Conservation (phyloP, 1,139 yeast species). For the Suhomyces maxii region DNA sequence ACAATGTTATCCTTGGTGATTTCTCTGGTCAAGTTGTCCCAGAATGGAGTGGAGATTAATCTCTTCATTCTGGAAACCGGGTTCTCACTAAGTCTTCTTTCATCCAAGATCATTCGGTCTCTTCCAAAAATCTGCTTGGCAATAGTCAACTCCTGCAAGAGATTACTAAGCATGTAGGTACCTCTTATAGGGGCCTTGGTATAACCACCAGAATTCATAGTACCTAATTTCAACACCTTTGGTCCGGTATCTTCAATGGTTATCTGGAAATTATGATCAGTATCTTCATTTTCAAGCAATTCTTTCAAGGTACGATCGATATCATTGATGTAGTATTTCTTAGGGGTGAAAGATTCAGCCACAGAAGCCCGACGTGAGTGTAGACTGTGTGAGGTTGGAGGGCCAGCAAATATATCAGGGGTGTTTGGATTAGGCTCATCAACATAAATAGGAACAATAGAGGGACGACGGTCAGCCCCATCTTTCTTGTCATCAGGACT, state of each 20-base stretch:
- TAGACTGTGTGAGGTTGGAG: background rate
- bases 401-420: background rate
- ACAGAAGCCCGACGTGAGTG: conserved; percentile 53
- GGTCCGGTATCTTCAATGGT: conserved; percentile 94
- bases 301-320: conserved; percentile 72
- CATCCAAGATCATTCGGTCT: conserved; percentile 75
- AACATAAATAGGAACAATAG: conserved; percentile 35
- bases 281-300: conserved; percentile 76
- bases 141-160: conserved; percentile 85
- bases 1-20: conserved; percentile 61
- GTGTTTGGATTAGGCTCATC: conserved; percentile 11
- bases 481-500: background rate
- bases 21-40: conserved; percentile 77
- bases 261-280: conserved; percentile 82
- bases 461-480: conserved; percentile 16
- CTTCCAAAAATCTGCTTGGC: conserved; percentile 76
- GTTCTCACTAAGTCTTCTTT: conserved; percentile 79
- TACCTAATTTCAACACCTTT: conserved; percentile 80
- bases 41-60: conserved; percentile 73
- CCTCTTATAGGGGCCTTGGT: conserved; percentile 77
- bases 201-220: conserved; percentile 81
- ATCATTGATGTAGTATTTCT: conserved; percentile 70
- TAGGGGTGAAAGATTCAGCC: conserved; percentile 54
- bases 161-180: conserved; percentile 85
- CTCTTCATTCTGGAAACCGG: conserved; percentile 81